Evolutionary conservation across 2,329 filamentous ascomycete genomes (phyloP).

Genomic region (Nothopassalora personata): DNA sequence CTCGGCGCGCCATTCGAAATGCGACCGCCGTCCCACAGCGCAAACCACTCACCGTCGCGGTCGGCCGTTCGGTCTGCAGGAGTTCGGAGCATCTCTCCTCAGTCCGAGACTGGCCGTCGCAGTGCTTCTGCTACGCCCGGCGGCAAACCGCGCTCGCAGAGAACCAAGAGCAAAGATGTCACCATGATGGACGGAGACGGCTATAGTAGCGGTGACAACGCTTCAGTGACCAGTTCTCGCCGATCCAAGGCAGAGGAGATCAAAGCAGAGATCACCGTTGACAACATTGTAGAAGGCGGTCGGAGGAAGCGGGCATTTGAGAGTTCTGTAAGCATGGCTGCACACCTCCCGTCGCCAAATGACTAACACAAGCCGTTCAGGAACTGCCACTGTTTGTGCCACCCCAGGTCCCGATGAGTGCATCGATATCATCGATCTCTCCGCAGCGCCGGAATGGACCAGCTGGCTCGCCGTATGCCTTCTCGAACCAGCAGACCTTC

Average conservation of each 20-base stretch:
- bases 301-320: conserved; percentile 89
- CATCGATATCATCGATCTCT: conserved; percentile 96
- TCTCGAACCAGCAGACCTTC: conserved; percentile 73
- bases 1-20: conserved; percentile 61
- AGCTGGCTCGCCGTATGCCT: conserved; percentile 68
- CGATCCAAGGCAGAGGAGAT: conserved; percentile 77
- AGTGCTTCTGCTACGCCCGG: conserved; percentile 71
- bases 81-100: conserved; percentile 73
- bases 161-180: conserved; percentile 49
- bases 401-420: conserved; percentile 84
- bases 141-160: conserved; percentile 51
- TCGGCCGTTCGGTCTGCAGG: conserved; percentile 65
- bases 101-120: conserved; percentile 62
- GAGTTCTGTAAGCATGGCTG: conserved; percentile 72
- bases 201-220: conserved; percentile 84
- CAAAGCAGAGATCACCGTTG: conserved; percentile 93
- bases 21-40: conserved; percentile 55
- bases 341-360: background rate
- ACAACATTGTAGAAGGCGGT: conserved; percentile 96
- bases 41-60: conserved; percentile 59
- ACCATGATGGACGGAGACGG: conserved; percentile 57
- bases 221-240: conserved; percentile 64
- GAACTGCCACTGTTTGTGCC: conserved; percentile 93
- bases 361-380: conserved; percentile 43
- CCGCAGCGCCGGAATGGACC: conserved; percentile 76